Percentiles rank a stretch among this genome's conserved stretches.
Evolutionary conservation across 129 eudicot species (phyloP).

Genomic region (Kitagawia praeruptora): DNA sequence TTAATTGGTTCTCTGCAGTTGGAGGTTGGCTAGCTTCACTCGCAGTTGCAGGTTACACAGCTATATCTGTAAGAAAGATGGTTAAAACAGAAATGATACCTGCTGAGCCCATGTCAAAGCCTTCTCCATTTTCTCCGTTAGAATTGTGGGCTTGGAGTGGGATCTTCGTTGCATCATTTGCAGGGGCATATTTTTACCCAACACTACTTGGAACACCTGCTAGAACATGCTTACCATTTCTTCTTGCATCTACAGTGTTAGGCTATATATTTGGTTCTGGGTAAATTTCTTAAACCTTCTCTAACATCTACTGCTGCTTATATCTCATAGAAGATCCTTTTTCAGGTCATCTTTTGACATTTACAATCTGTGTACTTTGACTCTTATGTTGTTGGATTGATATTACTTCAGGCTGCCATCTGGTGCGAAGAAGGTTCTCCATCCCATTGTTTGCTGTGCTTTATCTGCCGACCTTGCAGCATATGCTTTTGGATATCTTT

Average conservation of each 20-base stretch:
- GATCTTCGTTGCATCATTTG: slow-evolving; percentile 59
- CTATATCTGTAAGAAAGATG: slow-evolving; percentile 80
- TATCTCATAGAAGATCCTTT: neutral
- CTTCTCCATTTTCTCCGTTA: slow-evolving; percentile 66
- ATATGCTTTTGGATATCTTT: slow-evolving; percentile 64
- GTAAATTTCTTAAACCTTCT: slow-evolving; percentile 37
- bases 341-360: neutral
- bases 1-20: slow-evolving; percentile 45
- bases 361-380: slow-evolving; percentile 10
- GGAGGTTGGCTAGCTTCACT: slow-evolving; percentile 97
- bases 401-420: slow-evolving; percentile 64
- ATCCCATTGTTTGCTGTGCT: slow-evolving; percentile 92
- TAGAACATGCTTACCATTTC: slow-evolving; percentile 86
- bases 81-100: slow-evolving; percentile 95
- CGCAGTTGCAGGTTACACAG: slow-evolving; percentile 81
- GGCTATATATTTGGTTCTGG: slow-evolving; percentile 95
- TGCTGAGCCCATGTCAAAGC: slow-evolving; percentile 97
- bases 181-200: slow-evolving; percentile 57
- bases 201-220: slow-evolving; percentile 78
- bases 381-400: slow-evolving; percentile 11
- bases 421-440: slow-evolving; percentile 65
- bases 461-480: slow-evolving; percentile 90
- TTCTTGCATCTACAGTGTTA: slow-evolving; percentile 86
- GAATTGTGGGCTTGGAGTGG: slow-evolving; percentile 77
- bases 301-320: slow-evolving; percentile 6